Percentiles rank a stretch among this genome's conserved stretches.
Evolutionary conservation across 2,329 filamentous ascomycete species (phyloP).

Genomic region (Trichoderma simmonsii): DNA sequence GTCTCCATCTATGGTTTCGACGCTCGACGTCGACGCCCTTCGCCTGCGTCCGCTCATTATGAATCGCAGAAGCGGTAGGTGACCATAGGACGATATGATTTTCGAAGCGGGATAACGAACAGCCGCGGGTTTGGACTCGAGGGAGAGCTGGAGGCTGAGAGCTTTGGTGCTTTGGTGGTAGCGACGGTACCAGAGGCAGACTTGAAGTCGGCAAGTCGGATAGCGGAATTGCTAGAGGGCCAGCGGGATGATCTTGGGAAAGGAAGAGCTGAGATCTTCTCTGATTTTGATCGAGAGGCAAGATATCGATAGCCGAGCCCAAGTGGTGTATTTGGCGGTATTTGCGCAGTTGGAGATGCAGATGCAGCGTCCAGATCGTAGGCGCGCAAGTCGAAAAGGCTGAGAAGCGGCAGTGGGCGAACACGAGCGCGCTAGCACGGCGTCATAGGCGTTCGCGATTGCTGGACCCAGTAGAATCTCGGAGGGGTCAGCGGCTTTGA

Average conservation of each 20-base stretch:
- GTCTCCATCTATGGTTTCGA: slow-evolving; percentile 40
- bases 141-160: neutral
- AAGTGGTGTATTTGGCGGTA: neutral
- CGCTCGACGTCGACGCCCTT: slow-evolving; percentile 44
- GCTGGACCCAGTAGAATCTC: neutral
- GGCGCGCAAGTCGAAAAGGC: neutral
- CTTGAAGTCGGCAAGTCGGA: neutral
- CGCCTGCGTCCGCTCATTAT: slow-evolving; percentile 32
- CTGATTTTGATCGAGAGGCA: no score
- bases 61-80: neutral
- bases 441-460: slow-evolving; percentile 16
- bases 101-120: neutral
- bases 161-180: neutral
- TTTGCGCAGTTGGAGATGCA: neutral
- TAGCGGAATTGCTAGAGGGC: neutral
- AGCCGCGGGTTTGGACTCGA: neutral
- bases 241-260: neutral
- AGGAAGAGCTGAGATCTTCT: neutral
- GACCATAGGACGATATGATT: neutral
- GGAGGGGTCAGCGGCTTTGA: neutral
- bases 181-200: neutral
- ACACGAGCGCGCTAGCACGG: slow-evolving; percentile 9
- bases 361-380: neutral
- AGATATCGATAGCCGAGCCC: neutral
- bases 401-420: neutral